Percentiles rank a stretch among this genome's conserved stretches.
Conservation (phyloP, 805 yeast genomes). For the Barnettozyma wickerhamii region DNA sequence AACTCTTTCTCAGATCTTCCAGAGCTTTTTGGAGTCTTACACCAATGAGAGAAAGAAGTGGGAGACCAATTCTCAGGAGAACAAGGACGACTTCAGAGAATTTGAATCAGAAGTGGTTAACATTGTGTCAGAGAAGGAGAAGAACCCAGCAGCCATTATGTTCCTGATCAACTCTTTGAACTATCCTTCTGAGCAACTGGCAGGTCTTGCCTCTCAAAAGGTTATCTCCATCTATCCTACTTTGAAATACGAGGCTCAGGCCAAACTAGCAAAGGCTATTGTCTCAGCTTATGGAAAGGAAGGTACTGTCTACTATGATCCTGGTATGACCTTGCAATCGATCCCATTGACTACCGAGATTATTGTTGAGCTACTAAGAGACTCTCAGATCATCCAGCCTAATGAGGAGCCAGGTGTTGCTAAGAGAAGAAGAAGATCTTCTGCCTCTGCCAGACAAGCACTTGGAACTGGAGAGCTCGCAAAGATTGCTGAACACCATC, state of each 20-base stretch:
- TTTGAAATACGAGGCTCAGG: constrained; percentile 54
- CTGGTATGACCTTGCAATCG: constrained; percentile 49
- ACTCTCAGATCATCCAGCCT: constrained; percentile 51
- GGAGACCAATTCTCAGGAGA: constrained; percentile 38
- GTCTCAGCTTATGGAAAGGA: constrained; percentile 49
- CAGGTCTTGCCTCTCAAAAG: constrained; percentile 46
- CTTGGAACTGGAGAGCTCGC: constrained; percentile 65
- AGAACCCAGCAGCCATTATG: constrained; percentile 48
- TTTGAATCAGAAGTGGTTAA: constrained; percentile 57
- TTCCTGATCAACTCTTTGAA: constrained; percentile 55
- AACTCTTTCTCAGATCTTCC: constrained; percentile 45
- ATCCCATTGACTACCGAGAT: constrained; percentile 50
- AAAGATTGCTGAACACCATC: constrained; percentile 69
- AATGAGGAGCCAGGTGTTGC: constrained; percentile 41
- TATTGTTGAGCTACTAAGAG: constrained; percentile 54
- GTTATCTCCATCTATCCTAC: constrained; percentile 51
- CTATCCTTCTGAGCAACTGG: constrained; percentile 38
- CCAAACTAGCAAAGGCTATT: constrained; percentile 53
- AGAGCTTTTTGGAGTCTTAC: constrained; percentile 42
- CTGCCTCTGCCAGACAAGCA: constrained; percentile 72
- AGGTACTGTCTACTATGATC: constrained; percentile 42
- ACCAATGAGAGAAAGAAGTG: constrained; percentile 41
- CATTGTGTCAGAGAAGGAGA: constrained; percentile 61
- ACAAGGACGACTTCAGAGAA: constrained; percentile 45
- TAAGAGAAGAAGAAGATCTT: constrained; percentile 80